These are phyloP conservation scores for Plantago rigida DNA, from an alignment of 305 asterid species.

Conservation along the genomic window DNA sequence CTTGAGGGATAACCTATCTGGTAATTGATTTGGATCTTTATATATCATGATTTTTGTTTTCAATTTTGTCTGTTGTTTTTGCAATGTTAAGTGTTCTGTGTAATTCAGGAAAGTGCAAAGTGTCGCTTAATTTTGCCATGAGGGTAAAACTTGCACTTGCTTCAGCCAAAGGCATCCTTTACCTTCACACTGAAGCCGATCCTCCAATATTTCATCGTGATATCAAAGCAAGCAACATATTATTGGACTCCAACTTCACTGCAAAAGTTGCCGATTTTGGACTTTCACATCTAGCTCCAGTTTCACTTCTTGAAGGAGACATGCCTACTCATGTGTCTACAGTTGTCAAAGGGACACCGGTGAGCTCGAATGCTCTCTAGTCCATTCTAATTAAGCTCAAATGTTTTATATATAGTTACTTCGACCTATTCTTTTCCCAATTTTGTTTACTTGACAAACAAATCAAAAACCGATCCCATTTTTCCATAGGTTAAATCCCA, in stretches of 20 bases:
- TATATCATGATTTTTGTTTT: neutral
- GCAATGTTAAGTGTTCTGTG: neutral
- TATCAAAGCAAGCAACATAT: conserved; percentile 83
- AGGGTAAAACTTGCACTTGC: conserved; percentile 67
- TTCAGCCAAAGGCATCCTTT: conserved; percentile 82
- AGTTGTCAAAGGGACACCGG: conserved; percentile 95
- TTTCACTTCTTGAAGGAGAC: conserved; percentile 66
- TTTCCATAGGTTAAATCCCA: too few species aligned
- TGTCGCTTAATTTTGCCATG: conserved; percentile 53
- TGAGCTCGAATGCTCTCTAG: conserved; percentile 30
- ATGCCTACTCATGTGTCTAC: conserved; percentile 72
- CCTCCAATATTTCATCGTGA: conserved; percentile 97
- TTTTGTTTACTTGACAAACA: neutral
- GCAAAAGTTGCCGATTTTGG: conserved; percentile 98
- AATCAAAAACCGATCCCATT: neutral
- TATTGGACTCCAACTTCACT: conserved; percentile 59
- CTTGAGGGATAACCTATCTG: conserved; percentile 80
- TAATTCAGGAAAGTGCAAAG: conserved; percentile 53
- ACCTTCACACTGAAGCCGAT: conserved; percentile 91
- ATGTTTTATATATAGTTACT: neutral
- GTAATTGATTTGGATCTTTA: conserved; percentile 31
- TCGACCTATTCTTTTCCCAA: neutral
- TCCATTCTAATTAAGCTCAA: neutral
- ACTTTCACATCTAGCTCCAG: conserved; percentile 79
- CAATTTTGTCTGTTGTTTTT: neutral